Evolutionary conservation across 169 alveolate genomes (phyloP), one percentile per base, ranked within the genome.

Genomic region (Plasmodium reichenowi): DNA sequence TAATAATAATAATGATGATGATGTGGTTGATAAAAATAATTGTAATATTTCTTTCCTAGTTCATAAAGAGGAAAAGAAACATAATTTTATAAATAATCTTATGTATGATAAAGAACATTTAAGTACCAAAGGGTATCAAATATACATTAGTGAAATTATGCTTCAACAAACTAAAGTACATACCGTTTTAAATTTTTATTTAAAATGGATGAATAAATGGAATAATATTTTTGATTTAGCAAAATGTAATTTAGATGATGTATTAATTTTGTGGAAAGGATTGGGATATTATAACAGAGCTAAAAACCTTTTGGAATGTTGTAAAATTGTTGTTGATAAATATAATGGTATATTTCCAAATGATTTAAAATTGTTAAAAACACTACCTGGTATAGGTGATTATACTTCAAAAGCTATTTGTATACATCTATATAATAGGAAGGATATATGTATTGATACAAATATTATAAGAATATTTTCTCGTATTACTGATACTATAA

Each of bases 71-170:
- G 73, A 63, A 76, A 76, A 76, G 10, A 10, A 15, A 24, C 68
- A 70, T 32, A 48, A 26, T 29, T 22, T 63, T 20, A 26, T 5
- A 38, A 66, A 26, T 22, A 15, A 15, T 29, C 12, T 15, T 47
- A 20, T 26, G 3, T 48, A 6, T 29, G 47, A 68, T 56, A 43
- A 15, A 15, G 38, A 80, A 15, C 10, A 80, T 24, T 38, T 80
- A 38, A 54, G 48, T n/a, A 56, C 68, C 4, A 52, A 72, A 50
- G 93, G 93, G 3, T 93, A 93, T 66, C 89, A 92, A 45, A 76
- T 89, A 2, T 93, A 93, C 80, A 80, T 93, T 17, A 88, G 93
- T 67, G 95, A 93, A 71, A 92, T 93, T 43, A 93, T 93, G 95
- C 80, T 93, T 56, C 95, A 93, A 50, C 95, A 93, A 64, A 93